phyloP scores from a whole-genome alignment of 768 basidiomycete genomes.

The Collybia sp. region DNA sequence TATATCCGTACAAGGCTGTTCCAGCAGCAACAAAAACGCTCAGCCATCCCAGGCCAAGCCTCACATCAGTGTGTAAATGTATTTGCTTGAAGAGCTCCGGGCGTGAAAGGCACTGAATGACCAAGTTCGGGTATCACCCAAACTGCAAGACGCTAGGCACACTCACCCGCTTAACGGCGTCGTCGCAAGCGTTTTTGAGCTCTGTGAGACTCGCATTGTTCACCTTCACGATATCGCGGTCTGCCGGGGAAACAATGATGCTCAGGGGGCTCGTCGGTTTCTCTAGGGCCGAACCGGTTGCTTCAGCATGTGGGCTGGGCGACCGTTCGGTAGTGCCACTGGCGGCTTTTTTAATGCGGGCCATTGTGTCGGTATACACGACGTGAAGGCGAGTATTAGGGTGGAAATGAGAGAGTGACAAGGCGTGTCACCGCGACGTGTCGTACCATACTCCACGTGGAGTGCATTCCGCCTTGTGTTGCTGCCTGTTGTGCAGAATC shows the following conservation, averaged over 20 bases:
- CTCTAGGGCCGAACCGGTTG: slow-evolving; percentile 28
- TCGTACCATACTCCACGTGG: neutral
- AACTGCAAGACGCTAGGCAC: slow-evolving; percentile 2
- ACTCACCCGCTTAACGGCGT: slow-evolving; percentile 82
- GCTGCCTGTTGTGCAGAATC: no score
- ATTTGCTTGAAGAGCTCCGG: slow-evolving; percentile 84
- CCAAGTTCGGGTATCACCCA: neutral
- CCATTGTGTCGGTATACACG: slow-evolving; percentile 6
- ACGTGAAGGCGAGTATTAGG: no score
- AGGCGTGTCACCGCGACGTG: no score
- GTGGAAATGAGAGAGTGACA: no score
- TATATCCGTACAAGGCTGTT: slow-evolving; percentile 83
- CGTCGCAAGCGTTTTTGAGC: slow-evolving; percentile 75
- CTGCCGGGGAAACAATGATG: slow-evolving; percentile 33
- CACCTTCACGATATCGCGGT: slow-evolving; percentile 54
- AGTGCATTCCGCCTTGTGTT: no score
- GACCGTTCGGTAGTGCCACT: slow-evolving; percentile 12
- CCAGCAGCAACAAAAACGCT: slow-evolving; percentile 78
- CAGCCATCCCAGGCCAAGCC: slow-evolving; percentile 83
- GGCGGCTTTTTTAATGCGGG: slow-evolving; percentile 12
- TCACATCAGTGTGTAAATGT: slow-evolving; percentile 84
- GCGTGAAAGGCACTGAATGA: slow-evolving; percentile 70
- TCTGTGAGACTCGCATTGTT: slow-evolving; percentile 55
- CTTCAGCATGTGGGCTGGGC: slow-evolving; percentile 14
- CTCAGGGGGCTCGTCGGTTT: slow-evolving; percentile 53